Conservation (phyloP, 2,329 filamentous ascomycete species). For the Pseudovirgaria hyperparasitica region DNA sequence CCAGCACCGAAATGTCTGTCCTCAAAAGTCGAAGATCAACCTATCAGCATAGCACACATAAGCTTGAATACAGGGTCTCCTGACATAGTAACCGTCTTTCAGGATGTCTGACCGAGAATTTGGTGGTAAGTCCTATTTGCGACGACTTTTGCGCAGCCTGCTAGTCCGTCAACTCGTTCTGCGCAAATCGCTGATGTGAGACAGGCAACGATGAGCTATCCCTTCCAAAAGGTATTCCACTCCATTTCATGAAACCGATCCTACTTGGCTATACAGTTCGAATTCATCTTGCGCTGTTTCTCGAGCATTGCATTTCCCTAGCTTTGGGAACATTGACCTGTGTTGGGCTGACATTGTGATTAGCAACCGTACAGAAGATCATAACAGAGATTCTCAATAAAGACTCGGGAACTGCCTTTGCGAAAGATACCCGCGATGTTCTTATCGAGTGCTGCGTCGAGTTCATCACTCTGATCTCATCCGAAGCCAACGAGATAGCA, state of each 20-base stretch:
- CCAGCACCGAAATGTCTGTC: not conserved
- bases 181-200: not conserved
- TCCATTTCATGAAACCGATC: not conserved
- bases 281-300: not conserved
- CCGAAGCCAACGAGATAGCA: slow-evolving; percentile 95
- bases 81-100: not conserved
- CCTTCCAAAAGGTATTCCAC: slow-evolving; percentile 23
- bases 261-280: slow-evolving; percentile 1
- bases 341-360: slow-evolving; percentile 8
- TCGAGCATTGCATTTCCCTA: slow-evolving; percentile 1
- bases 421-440: slow-evolving; percentile 87
- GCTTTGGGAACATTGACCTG: not conserved
- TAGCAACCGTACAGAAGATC: slow-evolving; percentile 66
- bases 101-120: slow-evolving; percentile 31
- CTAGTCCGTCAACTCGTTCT: not conserved
- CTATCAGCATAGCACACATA: not conserved
- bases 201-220: slow-evolving; percentile 27
- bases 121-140: slow-evolving; percentile 13
- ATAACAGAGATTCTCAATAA: slow-evolving; percentile 84
- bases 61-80: not conserved
- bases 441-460: slow-evolving; percentile 98
- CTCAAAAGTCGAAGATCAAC: not conserved
- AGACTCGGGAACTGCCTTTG: slow-evolving; percentile 68
- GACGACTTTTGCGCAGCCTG: not conserved
- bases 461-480: slow-evolving; percentile 97